phyloP scores from a whole-genome alignment of 2,329 filamentous ascomycete genomes.

The Xylaria sp. region DNA sequence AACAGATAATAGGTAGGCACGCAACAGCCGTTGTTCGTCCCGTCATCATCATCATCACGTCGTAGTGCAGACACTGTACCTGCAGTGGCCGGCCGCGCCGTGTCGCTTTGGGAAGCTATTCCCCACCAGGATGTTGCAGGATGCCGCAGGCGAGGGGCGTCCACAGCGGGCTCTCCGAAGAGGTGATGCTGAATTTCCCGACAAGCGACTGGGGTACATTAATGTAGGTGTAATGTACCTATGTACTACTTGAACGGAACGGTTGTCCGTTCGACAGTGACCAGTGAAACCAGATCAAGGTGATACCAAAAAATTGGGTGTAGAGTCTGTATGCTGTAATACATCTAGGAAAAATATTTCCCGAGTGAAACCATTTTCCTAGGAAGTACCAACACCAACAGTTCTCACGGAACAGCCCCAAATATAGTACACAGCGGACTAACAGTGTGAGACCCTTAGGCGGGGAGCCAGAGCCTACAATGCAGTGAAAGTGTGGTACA shows the following conservation, averaged over 20 bases:
- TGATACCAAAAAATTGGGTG: no score
- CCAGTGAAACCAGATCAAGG: no score
- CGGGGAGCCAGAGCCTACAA: background rate
- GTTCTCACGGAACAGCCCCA: background rate
- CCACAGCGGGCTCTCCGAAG: conserved; percentile 28
- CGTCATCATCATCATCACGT: background rate
- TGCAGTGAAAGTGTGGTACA: no score
- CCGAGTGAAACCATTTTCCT: background rate
- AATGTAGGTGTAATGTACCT: no score
- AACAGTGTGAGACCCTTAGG: background rate
- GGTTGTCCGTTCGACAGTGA: no score
- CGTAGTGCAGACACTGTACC: conserved; percentile 9
- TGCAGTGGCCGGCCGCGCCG: conserved; percentile 27
- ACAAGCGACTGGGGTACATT: no score
- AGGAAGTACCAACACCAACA: background rate
- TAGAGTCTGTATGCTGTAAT: background rate
- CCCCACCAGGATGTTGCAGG: conserved; percentile 11
- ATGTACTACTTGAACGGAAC: no score
- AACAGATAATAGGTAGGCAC: background rate
- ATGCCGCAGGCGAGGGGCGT: conserved; percentile 9
- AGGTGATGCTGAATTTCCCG: conserved; percentile 7
- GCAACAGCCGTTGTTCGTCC: no score
- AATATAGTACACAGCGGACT: background rate
- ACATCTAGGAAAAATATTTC: background rate
- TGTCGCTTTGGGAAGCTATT: conserved; percentile 4